Base-by-base conservation (phyloP, 306 rosid genomes). In the Rosa multiflora region DNA sequence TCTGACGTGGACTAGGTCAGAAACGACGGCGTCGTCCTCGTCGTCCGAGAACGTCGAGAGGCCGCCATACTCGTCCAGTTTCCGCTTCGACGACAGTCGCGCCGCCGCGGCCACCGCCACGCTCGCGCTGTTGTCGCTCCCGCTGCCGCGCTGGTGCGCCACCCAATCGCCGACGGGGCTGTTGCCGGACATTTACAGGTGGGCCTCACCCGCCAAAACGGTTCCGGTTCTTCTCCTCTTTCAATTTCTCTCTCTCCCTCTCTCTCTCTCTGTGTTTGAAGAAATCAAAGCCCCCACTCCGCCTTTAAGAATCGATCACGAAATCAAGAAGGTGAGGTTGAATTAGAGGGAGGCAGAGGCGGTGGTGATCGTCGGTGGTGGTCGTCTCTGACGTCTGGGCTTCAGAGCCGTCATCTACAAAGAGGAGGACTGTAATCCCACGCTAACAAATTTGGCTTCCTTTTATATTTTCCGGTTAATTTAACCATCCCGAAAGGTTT, bases 181-280 rank as follows among this genome's bases (percentile, higher is more conserved):
- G 62, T 82, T 78, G 80, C 85, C 48, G 87, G 98, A 89, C 97
- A 94, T 94, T 79, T 85, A 92, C 79, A 51, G 85, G 87, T 69
- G 82, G 85, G 75, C 75, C 87, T 75, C 83, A 78, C 81, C 82
- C 82, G 88, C 48, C 79, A 46, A 51, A 17, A 18, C 47, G 47
- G 46, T 43, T 4, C 80, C 82, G 85, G 77, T 67, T 44, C 5
- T 13, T 32, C 14, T 10, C 10, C 8, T 21, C 32, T 52, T 21
- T 52, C 58, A 52, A 52, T 52, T 1, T 51, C 8, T 5, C 52
- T 48, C 15, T 12, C 4, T 48, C 55, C 5, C 23, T 15, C 6
- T 51, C 29, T 26, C 26, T 5, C 52, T 48, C 56, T 13, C 37
- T 32, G 37, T 32, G 37, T 32, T 32, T 32, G 37, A 32, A 32